phyloP scores from a whole-genome alignment of 225 moss, liverwort and hornwort genomes.

The Lunularia cruciata region DNA sequence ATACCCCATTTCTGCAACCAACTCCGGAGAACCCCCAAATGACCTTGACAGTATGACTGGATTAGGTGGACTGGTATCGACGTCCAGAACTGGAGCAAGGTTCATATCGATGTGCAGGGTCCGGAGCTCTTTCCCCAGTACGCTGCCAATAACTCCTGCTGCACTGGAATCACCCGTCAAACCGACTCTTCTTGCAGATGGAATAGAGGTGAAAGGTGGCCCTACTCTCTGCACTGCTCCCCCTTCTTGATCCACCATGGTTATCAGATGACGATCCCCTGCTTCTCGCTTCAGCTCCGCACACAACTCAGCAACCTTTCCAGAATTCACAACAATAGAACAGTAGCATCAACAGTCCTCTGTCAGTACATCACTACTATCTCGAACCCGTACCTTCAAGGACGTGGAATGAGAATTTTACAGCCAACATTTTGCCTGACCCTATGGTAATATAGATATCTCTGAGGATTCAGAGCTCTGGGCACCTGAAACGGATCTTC shows the following conservation, averaged over 20 bases:
- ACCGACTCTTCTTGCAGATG: slow-evolving; percentile 57
- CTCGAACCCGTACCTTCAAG: too few relatives aligned
- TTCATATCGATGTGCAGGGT: slow-evolving; percentile 78
- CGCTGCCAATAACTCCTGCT: slow-evolving; percentile 65
- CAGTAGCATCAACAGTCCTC: not conserved
- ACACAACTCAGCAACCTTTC: slow-evolving; percentile 56
- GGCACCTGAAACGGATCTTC: slow-evolving; percentile 67
- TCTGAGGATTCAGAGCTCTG: not conserved
- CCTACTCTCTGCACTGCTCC: slow-evolving; percentile 65
- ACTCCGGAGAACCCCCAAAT: slow-evolving; percentile 42
- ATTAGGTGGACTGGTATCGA: slow-evolving; percentile 54
- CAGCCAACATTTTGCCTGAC: not conserved
- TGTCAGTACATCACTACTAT: not conserved
- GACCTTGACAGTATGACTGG: slow-evolving; percentile 55
- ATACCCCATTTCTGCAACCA: slow-evolving; percentile 62
- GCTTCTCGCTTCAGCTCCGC: slow-evolving; percentile 63
- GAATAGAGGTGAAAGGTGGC: slow-evolving; percentile 65
- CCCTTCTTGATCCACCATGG: slow-evolving; percentile 84
- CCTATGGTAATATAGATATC: not conserved
- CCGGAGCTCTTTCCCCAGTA: slow-evolving; percentile 63
- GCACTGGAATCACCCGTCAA: slow-evolving; percentile 54
- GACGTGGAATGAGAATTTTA: too few relatives aligned
- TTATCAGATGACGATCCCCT: slow-evolving; percentile 51
- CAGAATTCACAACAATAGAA: not conserved
- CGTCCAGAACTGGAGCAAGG: slow-evolving; percentile 78